These are phyloP conservation scores for Lomentospora prolificans DNA, from an alignment of 2,329 filamentous ascomycete genomes.

Conservation along the genomic window DNA sequence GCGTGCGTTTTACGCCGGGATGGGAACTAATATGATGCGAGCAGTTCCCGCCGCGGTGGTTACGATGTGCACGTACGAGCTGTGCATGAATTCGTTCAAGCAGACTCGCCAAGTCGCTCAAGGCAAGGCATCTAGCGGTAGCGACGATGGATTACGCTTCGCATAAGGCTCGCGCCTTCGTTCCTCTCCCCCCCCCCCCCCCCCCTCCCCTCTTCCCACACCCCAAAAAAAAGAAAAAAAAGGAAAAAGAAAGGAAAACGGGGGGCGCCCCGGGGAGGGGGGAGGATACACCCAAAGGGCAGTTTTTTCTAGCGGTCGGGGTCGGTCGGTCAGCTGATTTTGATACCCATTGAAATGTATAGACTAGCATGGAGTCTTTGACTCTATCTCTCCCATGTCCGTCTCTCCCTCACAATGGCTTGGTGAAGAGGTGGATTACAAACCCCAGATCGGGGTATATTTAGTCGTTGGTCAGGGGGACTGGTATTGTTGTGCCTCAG, in stretches of 20 bases:
- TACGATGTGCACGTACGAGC: conserved; percentile 96
- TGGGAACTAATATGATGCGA: conserved; percentile 95
- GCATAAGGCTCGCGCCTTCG: no score
- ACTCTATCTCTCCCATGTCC: background rate
- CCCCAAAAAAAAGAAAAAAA: no score
- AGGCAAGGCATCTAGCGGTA: conserved; percentile 18
- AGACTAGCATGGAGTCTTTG: conserved; percentile 6
- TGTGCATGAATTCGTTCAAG: conserved; percentile 47
- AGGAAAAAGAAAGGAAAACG: background rate
- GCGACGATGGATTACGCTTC: background rate
- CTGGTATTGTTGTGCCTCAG: background rate
- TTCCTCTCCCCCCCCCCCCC: no score
- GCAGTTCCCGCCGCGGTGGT: conserved; percentile 93
- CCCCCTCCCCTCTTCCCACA: no score
- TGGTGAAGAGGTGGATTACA: background rate
- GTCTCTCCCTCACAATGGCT: background rate
- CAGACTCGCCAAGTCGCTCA: conserved; percentile 29
- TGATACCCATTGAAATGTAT: conserved; percentile 8
- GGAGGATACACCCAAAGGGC: no score
- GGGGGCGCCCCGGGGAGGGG: background rate
- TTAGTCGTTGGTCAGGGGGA: background rate
- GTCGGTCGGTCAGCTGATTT: conserved; percentile 1
- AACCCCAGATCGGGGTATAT: background rate
- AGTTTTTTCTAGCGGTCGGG: conserved; percentile 1
- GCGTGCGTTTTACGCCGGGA: conserved; percentile 92